Conservation (phyloP, 805 yeast species). For the Jamesozyma jinghongensis region DNA sequence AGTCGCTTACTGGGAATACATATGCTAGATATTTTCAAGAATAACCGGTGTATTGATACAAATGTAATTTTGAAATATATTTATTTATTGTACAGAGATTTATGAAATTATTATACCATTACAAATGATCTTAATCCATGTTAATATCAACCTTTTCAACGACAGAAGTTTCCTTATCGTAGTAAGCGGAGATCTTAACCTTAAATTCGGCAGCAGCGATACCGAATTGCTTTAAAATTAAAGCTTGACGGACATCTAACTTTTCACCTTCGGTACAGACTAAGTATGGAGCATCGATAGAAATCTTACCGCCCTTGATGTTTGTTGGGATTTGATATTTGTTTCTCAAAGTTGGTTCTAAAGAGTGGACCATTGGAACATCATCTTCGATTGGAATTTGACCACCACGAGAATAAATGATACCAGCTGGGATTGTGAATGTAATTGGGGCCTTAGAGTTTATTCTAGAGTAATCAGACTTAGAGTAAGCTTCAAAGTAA, state of each 20-base stretch:
- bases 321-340: conserved; percentile 86
- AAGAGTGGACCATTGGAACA: conserved; percentile 91
- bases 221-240: conserved; percentile 90
- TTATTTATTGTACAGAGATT: conserved; percentile 3
- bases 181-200: conserved; percentile 70
- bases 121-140: conserved; percentile 19
- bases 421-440: conserved; percentile 81
- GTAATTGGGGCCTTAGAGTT: conserved; percentile 76
- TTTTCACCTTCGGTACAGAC: conserved; percentile 76
- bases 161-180: conserved; percentile 47
- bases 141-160: conserved; percentile 30
- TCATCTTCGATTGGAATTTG: conserved; percentile 84
- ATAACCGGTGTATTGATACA: background rate
- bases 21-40: conserved; percentile 9
- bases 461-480: conserved; percentile 82
- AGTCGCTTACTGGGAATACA: conserved; percentile 22
- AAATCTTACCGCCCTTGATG: conserved; percentile 81
- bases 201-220: conserved; percentile 87
- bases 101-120: background rate
- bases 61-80: background rate
- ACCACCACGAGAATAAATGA: conserved; percentile 92
- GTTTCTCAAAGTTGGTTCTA: conserved; percentile 87
- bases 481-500: conserved; percentile 73
- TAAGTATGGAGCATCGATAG: conserved; percentile 60
- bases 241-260: conserved; percentile 83